A percentile compares a stretch with the other conserved stretches of the same genome.
These are phyloP conservation scores for Parmelia sp. DNA, from an alignment of 495 filamentous ascomycete genomes.

Conservation along the genomic window DNA sequence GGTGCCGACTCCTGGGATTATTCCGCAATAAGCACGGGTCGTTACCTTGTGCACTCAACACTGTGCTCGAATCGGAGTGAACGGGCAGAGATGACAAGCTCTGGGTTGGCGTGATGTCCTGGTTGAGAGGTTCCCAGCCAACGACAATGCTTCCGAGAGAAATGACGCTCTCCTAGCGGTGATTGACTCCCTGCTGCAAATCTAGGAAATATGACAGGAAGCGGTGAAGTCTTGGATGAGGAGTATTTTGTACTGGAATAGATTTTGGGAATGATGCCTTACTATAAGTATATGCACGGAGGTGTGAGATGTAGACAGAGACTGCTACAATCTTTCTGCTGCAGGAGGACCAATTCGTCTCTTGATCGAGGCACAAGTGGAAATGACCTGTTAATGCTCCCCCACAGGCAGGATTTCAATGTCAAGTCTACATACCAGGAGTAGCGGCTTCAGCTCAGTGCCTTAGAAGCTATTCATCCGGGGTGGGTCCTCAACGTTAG, in stretches of 20 bases:
- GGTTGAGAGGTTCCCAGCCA: neutral
- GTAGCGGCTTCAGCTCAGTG: constrained; percentile 6
- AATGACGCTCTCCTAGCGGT: neutral
- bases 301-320: neutral
- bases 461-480: neutral
- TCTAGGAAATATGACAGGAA: neutral
- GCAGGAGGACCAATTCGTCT: constrained; percentile 8
- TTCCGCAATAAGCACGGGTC: constrained; percentile 13
- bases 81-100: neutral
- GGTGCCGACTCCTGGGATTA: neutral
- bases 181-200: too few relatives aligned
- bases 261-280: constrained; percentile 3
- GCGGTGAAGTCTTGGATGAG: neutral
- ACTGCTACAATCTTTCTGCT: neutral
- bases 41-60: constrained; percentile 7
- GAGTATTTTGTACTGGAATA: neutral
- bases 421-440: constrained; percentile 7
- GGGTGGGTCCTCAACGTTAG: constrained; percentile 1
- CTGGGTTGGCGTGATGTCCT: neutral
- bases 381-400: constrained; percentile 12
- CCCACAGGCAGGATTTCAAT: neutral
- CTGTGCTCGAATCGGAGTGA: neutral
- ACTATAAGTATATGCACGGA: constrained; percentile 7
- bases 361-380: neutral
- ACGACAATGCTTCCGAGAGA: neutral